These are phyloP conservation scores for Cercospora sp. DNA, from an alignment of 2,329 filamentous ascomycete species.

Conservation along the genomic window DNA sequence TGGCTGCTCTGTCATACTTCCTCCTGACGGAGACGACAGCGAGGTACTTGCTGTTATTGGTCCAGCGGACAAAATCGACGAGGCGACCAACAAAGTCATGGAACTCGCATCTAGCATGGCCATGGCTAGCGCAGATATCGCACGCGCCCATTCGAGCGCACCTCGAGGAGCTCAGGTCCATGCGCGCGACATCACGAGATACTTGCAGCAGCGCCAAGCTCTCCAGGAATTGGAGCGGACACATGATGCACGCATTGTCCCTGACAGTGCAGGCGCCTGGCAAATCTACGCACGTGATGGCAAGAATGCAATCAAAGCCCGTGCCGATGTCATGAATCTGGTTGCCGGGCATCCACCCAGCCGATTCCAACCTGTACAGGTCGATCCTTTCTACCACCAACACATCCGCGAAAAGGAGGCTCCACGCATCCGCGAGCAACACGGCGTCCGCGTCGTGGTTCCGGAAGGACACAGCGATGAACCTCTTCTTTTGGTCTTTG, in stretches of 20 bases:
- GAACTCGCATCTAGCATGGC: conserved; percentile 86
- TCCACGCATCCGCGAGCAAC: conserved; percentile 64
- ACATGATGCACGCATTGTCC: conserved; percentile 83
- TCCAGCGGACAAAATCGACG: conserved; percentile 65
- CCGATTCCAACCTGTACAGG: conserved; percentile 64
- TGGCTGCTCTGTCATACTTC: conserved; percentile 84
- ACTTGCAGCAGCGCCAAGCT: conserved; percentile 78
- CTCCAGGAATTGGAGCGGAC: conserved; percentile 78
- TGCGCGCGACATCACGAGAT: conserved; percentile 82
- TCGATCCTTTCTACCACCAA: conserved; percentile 78
- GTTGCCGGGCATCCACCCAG: conserved; percentile 73
- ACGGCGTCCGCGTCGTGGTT: conserved; percentile 72
- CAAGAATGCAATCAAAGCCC: conserved; percentile 76
- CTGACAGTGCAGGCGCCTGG: conserved; percentile 74
- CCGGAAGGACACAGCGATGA: conserved; percentile 60
- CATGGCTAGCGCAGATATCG: conserved; percentile 78
- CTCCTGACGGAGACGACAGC: conserved; percentile 71
- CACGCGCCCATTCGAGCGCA: conserved; percentile 73
- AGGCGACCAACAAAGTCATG: conserved; percentile 79
- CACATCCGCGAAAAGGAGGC: conserved; percentile 67
- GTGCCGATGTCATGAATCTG: conserved; percentile 72
- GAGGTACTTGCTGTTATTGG: conserved; percentile 85
- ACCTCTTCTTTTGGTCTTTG: conserved; percentile 70
- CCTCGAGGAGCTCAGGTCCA: conserved; percentile 73
- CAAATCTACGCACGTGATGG: conserved; percentile 84